Evolutionary conservation across 371 early-diverging fungal genomes (phyloP), one percentile per base, ranked within the genome.

Genomic region (Mucor saturninus): DNA sequence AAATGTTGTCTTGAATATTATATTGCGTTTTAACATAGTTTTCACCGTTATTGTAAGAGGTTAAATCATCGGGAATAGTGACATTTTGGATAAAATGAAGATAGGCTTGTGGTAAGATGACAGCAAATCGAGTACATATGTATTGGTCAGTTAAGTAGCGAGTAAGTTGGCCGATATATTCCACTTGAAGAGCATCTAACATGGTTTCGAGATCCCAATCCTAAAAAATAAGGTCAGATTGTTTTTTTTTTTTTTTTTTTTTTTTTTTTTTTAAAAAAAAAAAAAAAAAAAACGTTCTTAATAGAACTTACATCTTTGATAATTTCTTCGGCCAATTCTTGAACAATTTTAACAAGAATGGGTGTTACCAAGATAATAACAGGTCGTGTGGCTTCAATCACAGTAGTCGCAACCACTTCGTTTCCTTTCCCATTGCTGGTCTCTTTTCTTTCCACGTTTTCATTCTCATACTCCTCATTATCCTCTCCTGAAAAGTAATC

Each of bases 1-100:
- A 68, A 6, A 88, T 68, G 2, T 86, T 81, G 38, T 88, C 84
- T 4, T 88, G 75, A 14, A 86, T 67, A 26, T 89, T 91, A 48
- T 88, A 86, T 51, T 86, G 80, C 2, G 86, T 86, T 39, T 83
- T 83, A 64, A 85, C 60, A 55, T 65, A 43, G 26, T 73, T 80
- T 55, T 84, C 86, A 8, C 78, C 82, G 38, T 74, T 69, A 50
- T 82, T 82, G 48, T 84, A 75, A 2, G 81, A 80, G 8, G 86
- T 85, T 13, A 87, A 63, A 32, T 87, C 86, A 52, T 89, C 91
- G 0, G 92, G 91, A 37, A 92, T 76, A 71, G 86, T 79, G 21
- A 89, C 90, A 62, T 93, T 92, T 72, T 93, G 92, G 52, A 93
- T 89, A 55, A 86, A 87, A 9, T 89, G 89, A 3, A 91, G 64